Conservation (phyloP, 345 rosid genomes). For the Ceriops zippeliana region DNA sequence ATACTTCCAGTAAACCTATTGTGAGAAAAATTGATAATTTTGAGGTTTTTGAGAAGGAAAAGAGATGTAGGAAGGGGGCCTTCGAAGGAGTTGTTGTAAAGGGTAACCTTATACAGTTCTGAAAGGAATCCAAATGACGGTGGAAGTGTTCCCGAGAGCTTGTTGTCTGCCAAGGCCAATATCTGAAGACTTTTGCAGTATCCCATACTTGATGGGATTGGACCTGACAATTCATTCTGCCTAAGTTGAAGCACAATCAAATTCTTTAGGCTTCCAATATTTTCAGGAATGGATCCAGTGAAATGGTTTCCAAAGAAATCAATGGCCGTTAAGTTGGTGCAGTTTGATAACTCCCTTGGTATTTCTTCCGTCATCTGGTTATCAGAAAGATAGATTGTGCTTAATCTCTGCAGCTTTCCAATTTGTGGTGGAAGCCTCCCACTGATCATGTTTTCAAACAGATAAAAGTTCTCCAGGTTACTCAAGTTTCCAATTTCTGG, state of each 20-base stretch:
- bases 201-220: conserved; percentile 74
- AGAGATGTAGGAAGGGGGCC: conserved; percentile 73
- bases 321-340: conserved; percentile 51
- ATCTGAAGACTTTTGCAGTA: conserved; percentile 56
- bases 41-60: conserved; percentile 53
- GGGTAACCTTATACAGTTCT: conserved; percentile 43
- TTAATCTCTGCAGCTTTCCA: conserved; percentile 52
- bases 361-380: conserved; percentile 73
- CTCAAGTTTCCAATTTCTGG: conserved; percentile 55
- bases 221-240: conserved; percentile 75
- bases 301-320: conserved; percentile 76
- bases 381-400: conserved; percentile 53
- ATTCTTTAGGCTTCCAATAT: conserved; percentile 61
- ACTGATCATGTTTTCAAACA: conserved; percentile 59
- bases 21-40: conserved; percentile 72
- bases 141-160: conserved; percentile 69
- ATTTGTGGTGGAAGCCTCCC: conserved; percentile 65
- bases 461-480: conserved; percentile 47
- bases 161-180: conserved; percentile 75
- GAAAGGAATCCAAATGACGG: conserved; percentile 69
- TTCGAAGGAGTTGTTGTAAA: conserved; percentile 75
- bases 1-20: conserved; percentile 66
- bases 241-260: conserved; percentile 71
- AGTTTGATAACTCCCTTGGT: conserved; percentile 70
- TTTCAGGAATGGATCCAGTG: conserved; percentile 62